Evolutionary conservation across 2,329 filamentous ascomycete genomes (phyloP), one percentile per base, ranked within the genome.

Genomic region (Penicillium frequentans): DNA sequence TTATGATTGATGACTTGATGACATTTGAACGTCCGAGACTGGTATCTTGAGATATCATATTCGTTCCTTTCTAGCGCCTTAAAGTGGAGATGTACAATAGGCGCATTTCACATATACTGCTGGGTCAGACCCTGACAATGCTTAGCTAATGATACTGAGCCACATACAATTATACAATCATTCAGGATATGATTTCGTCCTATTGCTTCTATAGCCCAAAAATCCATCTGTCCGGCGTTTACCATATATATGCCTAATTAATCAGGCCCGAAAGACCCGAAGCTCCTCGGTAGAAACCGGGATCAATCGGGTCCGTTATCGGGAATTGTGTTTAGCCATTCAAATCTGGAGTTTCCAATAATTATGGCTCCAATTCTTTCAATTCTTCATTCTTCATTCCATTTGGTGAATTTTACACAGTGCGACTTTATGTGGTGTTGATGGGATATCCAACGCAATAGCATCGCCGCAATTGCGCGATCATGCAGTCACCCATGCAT

Each of bases 221-320:
- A 5, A 13, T 29, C 19, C 14, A 42, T n/a, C 11, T 9, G 23
- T 10, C 5, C 49, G 5, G 11, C 14, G 5, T 33, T 16, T 6
- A 16, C 13, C 14, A 16, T 27, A 21, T 11, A 2, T 10, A 10
- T 42, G 50, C 29, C 39, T 9, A 16, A 52, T 35, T n/a, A 14
- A 33, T 29, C 29, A 45, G 50, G 43, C 31, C 11, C 5, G 10
- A 24, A 1, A 8, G 2, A 29, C 31, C 39, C 58, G 56, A 54
- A n/a, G 10, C 42, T 65, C 7, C 37, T 65, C 63, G 63, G 63
- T 57, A 51, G 42, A 65, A 64, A 59, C 54, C 63, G 63, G 63
- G 55, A 57, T 16, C 54, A 13, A 57, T 52, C 44, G 49, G 53
- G 49, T 21, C 44, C 45, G 52, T 27, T 10, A 44, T 43, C 49